Evolutionary conservation across 225 moss, liverwort and hornwort genomes (phyloP).

Genomic region (Polytrichum formosum): DNA sequence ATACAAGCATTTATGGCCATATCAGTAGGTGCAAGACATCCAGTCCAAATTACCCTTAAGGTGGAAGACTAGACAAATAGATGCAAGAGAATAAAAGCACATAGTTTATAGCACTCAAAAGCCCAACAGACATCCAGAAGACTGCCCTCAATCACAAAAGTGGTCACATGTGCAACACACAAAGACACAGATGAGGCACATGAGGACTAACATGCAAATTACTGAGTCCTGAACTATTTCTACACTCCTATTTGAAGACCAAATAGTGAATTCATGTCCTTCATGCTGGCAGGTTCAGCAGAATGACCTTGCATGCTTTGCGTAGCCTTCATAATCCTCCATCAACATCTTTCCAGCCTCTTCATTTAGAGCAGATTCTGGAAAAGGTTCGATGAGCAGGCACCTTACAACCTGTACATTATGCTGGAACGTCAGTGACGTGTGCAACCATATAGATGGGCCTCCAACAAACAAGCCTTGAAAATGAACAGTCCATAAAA

Average conservation of each 20-base stretch:
- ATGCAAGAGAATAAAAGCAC: not conserved
- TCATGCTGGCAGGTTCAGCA: not conserved
- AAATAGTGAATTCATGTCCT: too few relatives aligned
- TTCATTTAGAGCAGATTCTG: slow-evolving; percentile 94
- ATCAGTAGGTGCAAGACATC: too few relatives aligned
- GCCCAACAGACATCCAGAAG: too few relatives aligned
- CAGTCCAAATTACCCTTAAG: not conserved
- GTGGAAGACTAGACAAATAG: not conserved
- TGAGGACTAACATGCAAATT: too few relatives aligned
- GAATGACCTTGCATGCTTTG: slow-evolving; percentile 88
- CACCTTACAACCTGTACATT: slow-evolving; percentile 87
- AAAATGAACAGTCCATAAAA: too few relatives aligned
- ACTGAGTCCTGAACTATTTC: too few relatives aligned
- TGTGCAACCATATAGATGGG: too few relatives aligned
- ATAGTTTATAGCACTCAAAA: not conserved
- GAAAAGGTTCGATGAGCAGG: slow-evolving; percentile 90
- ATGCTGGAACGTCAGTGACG: not conserved
- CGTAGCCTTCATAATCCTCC: slow-evolving; percentile 90
- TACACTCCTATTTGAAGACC: too few relatives aligned
- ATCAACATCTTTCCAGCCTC: slow-evolving; percentile 99
- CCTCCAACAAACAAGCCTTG: too few relatives aligned
- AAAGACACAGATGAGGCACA: not conserved
- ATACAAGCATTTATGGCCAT: not conserved
- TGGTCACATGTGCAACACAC: not conserved
- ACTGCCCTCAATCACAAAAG: too few relatives aligned